Base-by-base conservation (phyloP, 139 green algal species). In the Chlorella sp. region DNA sequence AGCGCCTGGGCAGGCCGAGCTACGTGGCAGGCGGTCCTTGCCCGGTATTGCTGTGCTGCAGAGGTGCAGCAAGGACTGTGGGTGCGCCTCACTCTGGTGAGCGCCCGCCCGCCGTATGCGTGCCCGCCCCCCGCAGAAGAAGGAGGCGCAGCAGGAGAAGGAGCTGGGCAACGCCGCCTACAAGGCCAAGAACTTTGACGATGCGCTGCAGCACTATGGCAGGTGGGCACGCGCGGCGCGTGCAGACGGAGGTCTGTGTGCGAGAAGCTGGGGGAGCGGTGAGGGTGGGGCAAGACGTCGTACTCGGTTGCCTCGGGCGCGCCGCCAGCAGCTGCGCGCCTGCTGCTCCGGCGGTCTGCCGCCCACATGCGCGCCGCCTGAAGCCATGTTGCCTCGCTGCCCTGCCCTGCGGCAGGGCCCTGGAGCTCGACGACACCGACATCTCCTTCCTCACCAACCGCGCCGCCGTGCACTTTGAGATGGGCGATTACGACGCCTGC, bases 381-480 rank as follows among this genome's bases (percentile, higher is more conserved):
- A n/a, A n/a, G n/a, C n/a, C n/a, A n/a, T n/a, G n/a, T n/a, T n/a
- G n/a, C n/a, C n/a, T n/a, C n/a, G n/a, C n/a, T n/a, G n/a, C 6
- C 7, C 33, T 64, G 27, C 4, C 38, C 68, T 53, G 72, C n/a
- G n/a, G n/a, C 68, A 86, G 81, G 41, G 96, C 96, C 5, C 64
- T 95, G 3, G 94, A 98, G 76, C 85, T 98, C 70, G 91, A 93
- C 75, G 87, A 94, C 67, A 62, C 82, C 1, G 96, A 99, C 81
- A 89, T 98, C 40, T 95, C 94, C 2, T 98, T 96, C 87, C 79
- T 98, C 29, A 98, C 93, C 59, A 99, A 99, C 90, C 87, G 89
- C 60, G 93, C 95, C 14, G 96, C 96, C 21, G 96, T 97, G 51
- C 91, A 94, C 76, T 93, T 97, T 53, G 96, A 99, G 87, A 92